Base-by-base conservation (phyloP, 2,329 filamentous ascomycete genomes). In the Aspergillus sp. region DNA sequence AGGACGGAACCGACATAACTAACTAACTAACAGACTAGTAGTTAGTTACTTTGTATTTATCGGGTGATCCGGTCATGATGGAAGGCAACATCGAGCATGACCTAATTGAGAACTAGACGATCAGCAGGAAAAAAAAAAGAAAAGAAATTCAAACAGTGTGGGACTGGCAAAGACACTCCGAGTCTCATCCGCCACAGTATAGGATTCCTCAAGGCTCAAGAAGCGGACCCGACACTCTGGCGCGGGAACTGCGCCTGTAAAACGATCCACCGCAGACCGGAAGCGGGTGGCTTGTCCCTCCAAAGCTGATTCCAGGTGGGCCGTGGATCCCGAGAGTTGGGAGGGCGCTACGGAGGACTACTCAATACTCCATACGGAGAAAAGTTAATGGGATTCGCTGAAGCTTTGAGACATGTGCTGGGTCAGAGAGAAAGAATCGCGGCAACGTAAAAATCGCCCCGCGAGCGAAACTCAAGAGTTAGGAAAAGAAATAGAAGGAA, bases 181-280 rank as follows among this genome's bases (percentile, higher is more conserved):
- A 43, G 41, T 45, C 45, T 28, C 21, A 17, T 49, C 13, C 43
- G 19, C 45, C 21, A 28, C 23, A 49, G 39, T 17, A 43, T 43
- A 43, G 39, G 7, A 43, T 43, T 43, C 9, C 45, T 25, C 25
- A 8, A 8, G 25, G 7, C 25, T 25, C 45, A 49, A 13, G 19
- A 39, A 17, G 30, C 63, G 57, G 68, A 67, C 69, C 70, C 69
- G 69, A 69, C 70, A 67, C 53, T 63, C 43, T 63, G 69, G 70
- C 59, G 58, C 64, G 58, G 54, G 57, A 67, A 60, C 60, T 68
- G 63, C 59, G 53, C 48, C 41, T 58, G 55, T 39, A 51, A 50
- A 47, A 30, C 45, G 63, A 58, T 62, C 61, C 61, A 65, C 61
- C 19, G 39, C 47, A 50, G 47, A 50, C 47, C 25, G 47, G 25